Conservation (phyloP, 768 basidiomycete species). For the Lentinula detonsa region DNA sequence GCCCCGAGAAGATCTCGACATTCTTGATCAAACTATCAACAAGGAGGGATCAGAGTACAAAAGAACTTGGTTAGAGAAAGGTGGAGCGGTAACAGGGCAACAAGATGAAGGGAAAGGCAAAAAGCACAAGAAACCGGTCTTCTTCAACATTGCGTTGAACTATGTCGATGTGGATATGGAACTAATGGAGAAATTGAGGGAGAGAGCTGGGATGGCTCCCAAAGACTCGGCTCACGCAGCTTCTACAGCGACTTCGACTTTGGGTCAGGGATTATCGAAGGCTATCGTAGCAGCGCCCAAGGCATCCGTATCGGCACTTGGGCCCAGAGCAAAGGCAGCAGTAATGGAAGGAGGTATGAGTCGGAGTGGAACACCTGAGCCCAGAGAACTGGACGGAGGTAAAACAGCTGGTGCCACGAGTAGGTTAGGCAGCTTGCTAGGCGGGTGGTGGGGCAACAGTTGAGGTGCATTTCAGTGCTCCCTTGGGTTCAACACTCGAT, state of each 20-base stretch:
- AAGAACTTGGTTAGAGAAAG: constrained; percentile 73
- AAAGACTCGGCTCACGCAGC: constrained; percentile 13
- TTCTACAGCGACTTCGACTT: constrained; percentile 12
- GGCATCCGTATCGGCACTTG: constrained; percentile 20
- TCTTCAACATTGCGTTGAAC: constrained; percentile 93
- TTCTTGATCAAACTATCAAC: constrained; percentile 47
- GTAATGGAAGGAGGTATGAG: constrained; percentile 48
- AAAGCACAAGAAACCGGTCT: constrained; percentile 74
- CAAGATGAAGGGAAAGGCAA: constrained; percentile 25
- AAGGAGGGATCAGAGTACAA: constrained; percentile 49
- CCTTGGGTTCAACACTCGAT: no score
- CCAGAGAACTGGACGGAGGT: constrained; percentile 12
- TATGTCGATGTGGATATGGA: constrained; percentile 81
- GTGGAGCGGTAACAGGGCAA: constrained; percentile 52
- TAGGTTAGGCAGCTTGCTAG: constrained; percentile 62
- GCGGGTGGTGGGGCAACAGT: constrained; percentile 77
- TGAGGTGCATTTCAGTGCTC: constrained; percentile 7
- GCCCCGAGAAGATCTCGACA: constrained; percentile 30
- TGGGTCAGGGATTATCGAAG: constrained; percentile 4
- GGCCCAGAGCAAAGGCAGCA: constrained; percentile 29
- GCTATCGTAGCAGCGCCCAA: constrained; percentile 24
- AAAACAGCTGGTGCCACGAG: constrained; percentile 30
- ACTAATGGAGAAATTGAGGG: constrained; percentile 47
- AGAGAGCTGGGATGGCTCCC: constrained; percentile 56
- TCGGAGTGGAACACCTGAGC: constrained; percentile 42